Percentiles rank a stretch among this genome's conserved stretches.
phyloP scores from a whole-genome alignment of 768 basidiomycete genomes.

The Hericium rajendrae region DNA sequence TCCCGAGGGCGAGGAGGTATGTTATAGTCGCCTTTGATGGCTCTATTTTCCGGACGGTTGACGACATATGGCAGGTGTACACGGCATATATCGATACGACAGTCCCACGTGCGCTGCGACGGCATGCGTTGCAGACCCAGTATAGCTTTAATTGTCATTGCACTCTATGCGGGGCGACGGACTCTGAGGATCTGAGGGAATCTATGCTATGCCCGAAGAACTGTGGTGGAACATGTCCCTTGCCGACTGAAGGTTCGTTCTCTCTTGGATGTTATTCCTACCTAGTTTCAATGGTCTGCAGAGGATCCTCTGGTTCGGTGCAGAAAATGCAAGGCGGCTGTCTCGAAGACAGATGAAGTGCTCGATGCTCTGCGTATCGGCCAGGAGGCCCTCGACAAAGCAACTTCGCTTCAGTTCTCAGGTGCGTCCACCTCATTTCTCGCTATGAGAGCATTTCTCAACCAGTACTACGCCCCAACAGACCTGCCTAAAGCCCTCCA shows the following conservation, averaged over 20 bases:
- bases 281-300: conserved; percentile 15
- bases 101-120: conserved; percentile 46
- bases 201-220: conserved; percentile 57
- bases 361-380: conserved; percentile 60
- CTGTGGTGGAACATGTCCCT: conserved; percentile 54
- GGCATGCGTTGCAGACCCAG: conserved; percentile 49
- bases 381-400: conserved; percentile 69
- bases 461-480: not conserved
- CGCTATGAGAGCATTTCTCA: not conserved
- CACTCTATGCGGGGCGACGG: conserved; percentile 33
- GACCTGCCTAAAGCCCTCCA: conserved; percentile 35
- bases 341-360: conserved; percentile 41
- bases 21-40: not conserved
- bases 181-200: conserved; percentile 54
- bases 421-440: conserved; percentile 28
- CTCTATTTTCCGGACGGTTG: not conserved
- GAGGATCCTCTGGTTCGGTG: conserved; percentile 45
- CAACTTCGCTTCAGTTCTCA: conserved; percentile 46
- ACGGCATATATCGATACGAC: conserved; percentile 85
- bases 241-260: conserved; percentile 49
- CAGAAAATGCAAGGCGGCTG: conserved; percentile 39
- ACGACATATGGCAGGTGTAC: conserved; percentile 40
- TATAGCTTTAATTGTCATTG: conserved; percentile 79
- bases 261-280: not conserved
- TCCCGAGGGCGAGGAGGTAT: conserved; percentile 57